These are phyloP conservation scores for Brassica carinata DNA, from an alignment of 345 rosid species.

Conservation along the genomic window DNA sequence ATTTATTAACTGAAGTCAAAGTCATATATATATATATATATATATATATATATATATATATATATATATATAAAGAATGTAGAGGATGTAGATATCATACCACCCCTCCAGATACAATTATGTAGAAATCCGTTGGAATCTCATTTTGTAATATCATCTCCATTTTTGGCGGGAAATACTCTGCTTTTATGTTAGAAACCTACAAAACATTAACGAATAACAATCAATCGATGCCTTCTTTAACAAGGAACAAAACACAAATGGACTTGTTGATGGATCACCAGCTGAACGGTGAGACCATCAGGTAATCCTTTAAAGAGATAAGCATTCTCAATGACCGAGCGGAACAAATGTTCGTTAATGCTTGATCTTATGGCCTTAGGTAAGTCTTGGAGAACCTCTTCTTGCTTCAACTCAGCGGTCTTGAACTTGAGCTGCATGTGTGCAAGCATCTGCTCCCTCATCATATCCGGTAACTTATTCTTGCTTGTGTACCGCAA, in stretches of 20 bases:
- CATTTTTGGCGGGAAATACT: slow-evolving; percentile 85
- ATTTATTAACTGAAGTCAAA: slow-evolving; percentile 22
- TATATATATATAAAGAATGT: neutral
- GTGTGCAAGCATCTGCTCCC: slow-evolving; percentile 93
- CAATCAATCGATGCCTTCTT: too few species aligned
- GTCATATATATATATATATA: neutral
- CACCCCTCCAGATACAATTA: slow-evolving; percentile 86
- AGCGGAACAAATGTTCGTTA: slow-evolving; percentile 72
- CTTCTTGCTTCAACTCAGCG: slow-evolving; percentile 82
- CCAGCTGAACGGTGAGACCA: slow-evolving; percentile 76
- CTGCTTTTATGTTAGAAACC: slow-evolving; percentile 85
- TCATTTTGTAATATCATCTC: slow-evolving; percentile 88
- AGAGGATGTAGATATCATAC: slow-evolving; percentile 41
- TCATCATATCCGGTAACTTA: slow-evolving; percentile 75
- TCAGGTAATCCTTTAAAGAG: slow-evolving; percentile 74
- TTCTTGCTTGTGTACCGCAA: slow-evolving; percentile 80
- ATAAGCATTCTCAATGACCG: slow-evolving; percentile 58
- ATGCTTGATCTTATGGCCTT: slow-evolving; percentile 91
- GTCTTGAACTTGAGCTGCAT: slow-evolving; percentile 93
- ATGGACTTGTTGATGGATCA: slow-evolving; percentile 15
- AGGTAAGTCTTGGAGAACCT: slow-evolving; percentile 76
- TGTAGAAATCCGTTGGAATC: slow-evolving; percentile 87
- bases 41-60: neutral
- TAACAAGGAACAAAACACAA: neutral
- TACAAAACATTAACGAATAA: too few species aligned